phyloP scores from a whole-genome alignment of 768 basidiomycete genomes.

The Rhodotorula graminis region DNA sequence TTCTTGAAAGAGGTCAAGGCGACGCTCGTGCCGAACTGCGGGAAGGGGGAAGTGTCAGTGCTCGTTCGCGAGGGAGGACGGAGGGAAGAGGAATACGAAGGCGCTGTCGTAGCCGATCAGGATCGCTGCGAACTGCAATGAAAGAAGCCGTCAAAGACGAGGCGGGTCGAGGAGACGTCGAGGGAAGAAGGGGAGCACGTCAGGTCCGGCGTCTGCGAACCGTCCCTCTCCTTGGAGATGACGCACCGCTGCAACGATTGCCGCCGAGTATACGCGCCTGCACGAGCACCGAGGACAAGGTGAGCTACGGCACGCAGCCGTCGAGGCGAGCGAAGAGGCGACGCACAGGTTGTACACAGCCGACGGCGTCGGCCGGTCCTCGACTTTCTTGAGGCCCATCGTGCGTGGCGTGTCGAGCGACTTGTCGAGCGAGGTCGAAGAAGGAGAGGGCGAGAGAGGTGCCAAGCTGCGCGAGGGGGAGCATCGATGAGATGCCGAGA shows the following conservation, averaged over 20 bases:
- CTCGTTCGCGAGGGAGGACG: not conserved
- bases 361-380: conserved; percentile 30
- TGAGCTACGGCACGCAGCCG: not conserved
- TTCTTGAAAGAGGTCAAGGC: conserved; percentile 51
- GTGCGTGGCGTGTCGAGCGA: not conserved
- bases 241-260: conserved; percentile 25
- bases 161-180: too few species aligned
- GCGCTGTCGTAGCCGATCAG: conserved; percentile 50
- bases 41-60: conserved; percentile 43
- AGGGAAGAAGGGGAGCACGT: too few species aligned
- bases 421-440: too few species aligned
- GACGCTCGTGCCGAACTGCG: conserved; percentile 54
- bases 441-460: too few species aligned
- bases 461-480: too few species aligned
- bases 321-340: not conserved
- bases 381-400: conserved; percentile 21
- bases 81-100: conserved; percentile 45
- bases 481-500: not conserved
- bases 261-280: conserved; percentile 13
- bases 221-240: not conserved
- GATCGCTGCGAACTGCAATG: conserved; percentile 24
- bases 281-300: not conserved
- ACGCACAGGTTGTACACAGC: conserved; percentile 22
- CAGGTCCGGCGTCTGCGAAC: too few species aligned
- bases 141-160: not conserved